These are phyloP conservation scores for Ogataea ramenticola DNA, from an alignment of 805 yeast species.

Conservation along the genomic window DNA sequence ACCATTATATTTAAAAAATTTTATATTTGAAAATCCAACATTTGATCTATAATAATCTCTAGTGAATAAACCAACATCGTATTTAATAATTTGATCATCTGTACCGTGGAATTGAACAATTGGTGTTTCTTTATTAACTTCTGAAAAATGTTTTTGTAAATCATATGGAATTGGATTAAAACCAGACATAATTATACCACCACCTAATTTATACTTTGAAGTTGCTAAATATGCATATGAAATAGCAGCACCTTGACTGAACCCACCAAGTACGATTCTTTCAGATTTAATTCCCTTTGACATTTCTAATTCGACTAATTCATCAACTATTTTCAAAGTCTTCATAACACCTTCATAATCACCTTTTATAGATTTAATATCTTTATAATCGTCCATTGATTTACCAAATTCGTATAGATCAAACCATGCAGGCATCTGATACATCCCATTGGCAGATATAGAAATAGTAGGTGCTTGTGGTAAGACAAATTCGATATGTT, in stretches of 20 bases:
- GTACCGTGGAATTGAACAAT: slow-evolving; percentile 80
- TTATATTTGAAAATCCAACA: slow-evolving; percentile 31
- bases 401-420: slow-evolving; percentile 57
- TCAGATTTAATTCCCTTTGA: slow-evolving; percentile 43
- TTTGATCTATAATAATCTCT: slow-evolving; percentile 32
- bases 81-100: slow-evolving; percentile 52
- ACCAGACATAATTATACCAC: slow-evolving; percentile 66
- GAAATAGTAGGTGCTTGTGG: slow-evolving; percentile 83
- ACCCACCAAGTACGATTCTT: slow-evolving; percentile 76
- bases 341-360: slow-evolving; percentile 44
- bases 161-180: slow-evolving; percentile 36
- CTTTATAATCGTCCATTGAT: background rate
- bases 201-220: slow-evolving; percentile 57
- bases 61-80: slow-evolving; percentile 28
- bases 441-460: slow-evolving; percentile 61
- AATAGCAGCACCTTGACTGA: slow-evolving; percentile 82
- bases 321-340: slow-evolving; percentile 34
- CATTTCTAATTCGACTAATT: slow-evolving; percentile 40
- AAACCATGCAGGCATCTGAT: slow-evolving; percentile 79
- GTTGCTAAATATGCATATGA: slow-evolving; percentile 47
- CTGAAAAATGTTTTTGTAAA: slow-evolving; percentile 11
- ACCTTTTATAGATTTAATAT: background rate
- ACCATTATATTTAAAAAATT: slow-evolving; percentile 46
- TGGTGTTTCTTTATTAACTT: slow-evolving; percentile 51
- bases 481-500: slow-evolving; percentile 64